A percentile compares a stretch with the other conserved stretches of the same genome.
Evolutionary conservation across 192 early-diverging fungal species (phyloP).

Genomic region (Gryganskiella cystojenkinii): DNA sequence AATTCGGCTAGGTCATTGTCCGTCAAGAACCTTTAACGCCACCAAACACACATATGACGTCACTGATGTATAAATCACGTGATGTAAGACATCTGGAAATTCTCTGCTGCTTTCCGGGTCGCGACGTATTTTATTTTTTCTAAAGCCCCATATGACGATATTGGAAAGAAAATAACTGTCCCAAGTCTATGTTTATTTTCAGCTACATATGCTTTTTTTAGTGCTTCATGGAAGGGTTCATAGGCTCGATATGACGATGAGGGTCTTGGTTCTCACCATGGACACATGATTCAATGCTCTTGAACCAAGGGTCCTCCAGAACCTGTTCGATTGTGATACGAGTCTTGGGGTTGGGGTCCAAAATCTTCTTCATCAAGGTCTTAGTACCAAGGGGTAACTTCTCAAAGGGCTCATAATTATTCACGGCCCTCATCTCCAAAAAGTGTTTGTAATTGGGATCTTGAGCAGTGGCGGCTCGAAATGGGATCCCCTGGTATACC

Average conservation of each 20-base stretch:
- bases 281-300: slow-evolving; percentile 69
- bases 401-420: slow-evolving; percentile 81
- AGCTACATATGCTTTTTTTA: background rate
- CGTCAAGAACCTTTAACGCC: too few species aligned
- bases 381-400: slow-evolving; percentile 72
- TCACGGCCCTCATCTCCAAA: slow-evolving; percentile 58
- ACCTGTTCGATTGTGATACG: slow-evolving; percentile 78
- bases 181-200: too few species aligned
- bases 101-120: too few species aligned
- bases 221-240: background rate
- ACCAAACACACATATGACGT: too few species aligned
- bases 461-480: slow-evolving; percentile 65
- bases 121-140: too few species aligned
- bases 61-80: too few species aligned
- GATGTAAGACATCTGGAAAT: too few species aligned
- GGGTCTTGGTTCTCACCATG: slow-evolving; percentile 43
- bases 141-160: too few species aligned
- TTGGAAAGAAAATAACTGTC: too few species aligned
- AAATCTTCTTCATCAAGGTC: slow-evolving; percentile 79
- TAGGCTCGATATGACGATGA: slow-evolving; percentile 28
- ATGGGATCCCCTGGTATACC: slow-evolving; percentile 74
- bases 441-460: slow-evolving; percentile 76
- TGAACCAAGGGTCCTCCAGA: slow-evolving; percentile 79
- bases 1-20: too few species aligned
- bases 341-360: slow-evolving; percentile 79